Conservation (phyloP, 2,329 filamentous ascomycete genomes). For the Colletotrichum navitas region DNA sequence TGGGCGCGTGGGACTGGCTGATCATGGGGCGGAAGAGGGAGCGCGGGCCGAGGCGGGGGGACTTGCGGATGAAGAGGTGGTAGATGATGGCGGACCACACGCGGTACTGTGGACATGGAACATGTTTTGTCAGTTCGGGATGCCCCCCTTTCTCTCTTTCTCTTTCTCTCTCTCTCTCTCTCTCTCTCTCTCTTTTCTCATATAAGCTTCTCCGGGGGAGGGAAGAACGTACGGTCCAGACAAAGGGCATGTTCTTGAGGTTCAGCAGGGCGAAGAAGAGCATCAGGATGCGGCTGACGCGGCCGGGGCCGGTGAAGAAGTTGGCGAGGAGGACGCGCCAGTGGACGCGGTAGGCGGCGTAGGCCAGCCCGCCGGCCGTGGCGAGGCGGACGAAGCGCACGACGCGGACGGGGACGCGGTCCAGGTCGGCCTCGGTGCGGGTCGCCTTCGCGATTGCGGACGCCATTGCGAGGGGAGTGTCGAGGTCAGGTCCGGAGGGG, state of each 20-base stretch:
- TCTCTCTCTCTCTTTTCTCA: not conserved
- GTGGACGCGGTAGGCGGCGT: constrained; percentile 61
- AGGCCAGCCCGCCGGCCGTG: constrained; percentile 58
- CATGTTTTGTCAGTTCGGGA: not conserved
- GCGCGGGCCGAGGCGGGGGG: constrained; percentile 65
- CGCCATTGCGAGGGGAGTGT: constrained; percentile 10
- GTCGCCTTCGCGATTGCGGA: constrained; percentile 39
- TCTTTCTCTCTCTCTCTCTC: no score
- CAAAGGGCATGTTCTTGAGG: constrained; percentile 79
- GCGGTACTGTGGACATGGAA: constrained; percentile 60
- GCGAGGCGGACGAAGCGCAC: constrained; percentile 54
- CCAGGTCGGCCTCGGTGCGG: constrained; percentile 43
- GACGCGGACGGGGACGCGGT: constrained; percentile 45
- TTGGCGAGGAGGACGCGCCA: constrained; percentile 53
- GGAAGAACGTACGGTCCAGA: constrained; percentile 75
- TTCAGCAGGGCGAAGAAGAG: constrained; percentile 72
- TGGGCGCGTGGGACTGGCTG: constrained; percentile 73
- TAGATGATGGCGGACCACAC: constrained; percentile 69
- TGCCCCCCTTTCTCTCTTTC: no score
- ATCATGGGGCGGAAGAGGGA: constrained; percentile 81
- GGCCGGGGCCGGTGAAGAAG: constrained; percentile 68
- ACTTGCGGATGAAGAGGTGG: constrained; percentile 65
- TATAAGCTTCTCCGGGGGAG: not conserved
- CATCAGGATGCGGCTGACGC: constrained; percentile 64
- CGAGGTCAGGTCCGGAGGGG: no score